Conservation (phyloP, 179 eudicot genomes). For the Beta lomatogona region DNA sequence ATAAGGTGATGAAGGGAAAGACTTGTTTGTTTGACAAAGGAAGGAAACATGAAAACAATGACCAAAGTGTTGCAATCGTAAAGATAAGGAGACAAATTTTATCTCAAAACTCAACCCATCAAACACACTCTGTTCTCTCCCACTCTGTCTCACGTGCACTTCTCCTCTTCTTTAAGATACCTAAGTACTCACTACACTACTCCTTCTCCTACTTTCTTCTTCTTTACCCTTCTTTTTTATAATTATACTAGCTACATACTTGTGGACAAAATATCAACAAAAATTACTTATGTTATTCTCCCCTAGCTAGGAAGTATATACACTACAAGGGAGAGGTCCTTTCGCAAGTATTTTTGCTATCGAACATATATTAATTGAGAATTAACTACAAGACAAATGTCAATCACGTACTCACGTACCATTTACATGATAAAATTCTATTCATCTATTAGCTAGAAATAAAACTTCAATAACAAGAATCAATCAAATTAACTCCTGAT, state of each 20-base stretch:
- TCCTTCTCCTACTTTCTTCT: background rate
- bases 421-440: no score
- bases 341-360: no score
- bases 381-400: no score
- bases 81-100: conserved; percentile 22
- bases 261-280: background rate
- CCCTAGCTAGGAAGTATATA: background rate
- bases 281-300: background rate
- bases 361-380: no score
- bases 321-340: no score
- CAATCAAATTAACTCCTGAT: no score
- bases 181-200: background rate
- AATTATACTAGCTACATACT: background rate
- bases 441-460: no score
- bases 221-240: background rate
- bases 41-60: conserved; percentile 12
- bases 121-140: background rate
- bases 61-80: background rate
- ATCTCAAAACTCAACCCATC: conserved; percentile 3
- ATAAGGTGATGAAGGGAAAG: background rate
- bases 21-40: background rate
- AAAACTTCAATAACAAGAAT: no score
- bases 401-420: no score
- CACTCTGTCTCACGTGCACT: conserved; percentile 19
- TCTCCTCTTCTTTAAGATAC: conserved; percentile 12